phyloP scores from a whole-genome alignment of 805 yeast species.

The Barnettozyma californica region DNA sequence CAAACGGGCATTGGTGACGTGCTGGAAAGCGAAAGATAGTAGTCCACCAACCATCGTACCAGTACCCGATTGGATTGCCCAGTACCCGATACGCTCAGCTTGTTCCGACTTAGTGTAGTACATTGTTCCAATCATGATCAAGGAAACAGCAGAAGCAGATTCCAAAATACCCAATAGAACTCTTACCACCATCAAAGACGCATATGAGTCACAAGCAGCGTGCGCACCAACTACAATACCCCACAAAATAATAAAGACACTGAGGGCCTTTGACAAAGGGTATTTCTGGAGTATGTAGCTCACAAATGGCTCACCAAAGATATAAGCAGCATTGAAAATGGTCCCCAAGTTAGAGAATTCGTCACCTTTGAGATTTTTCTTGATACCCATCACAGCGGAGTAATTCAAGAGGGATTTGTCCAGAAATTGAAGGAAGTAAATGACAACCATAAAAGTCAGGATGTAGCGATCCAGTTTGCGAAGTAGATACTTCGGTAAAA shows the following conservation, averaged over 20 bases:
- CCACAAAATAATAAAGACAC: constrained; percentile 41
- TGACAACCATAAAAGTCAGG: constrained; percentile 34
- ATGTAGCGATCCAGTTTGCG: constrained; percentile 16
- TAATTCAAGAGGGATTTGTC: constrained; percentile 52
- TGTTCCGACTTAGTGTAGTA: constrained; percentile 51
- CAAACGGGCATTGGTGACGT: constrained; percentile 34
- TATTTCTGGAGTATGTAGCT: constrained; percentile 41
- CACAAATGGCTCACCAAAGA: constrained; percentile 44
- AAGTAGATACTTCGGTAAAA: constrained; percentile 2
- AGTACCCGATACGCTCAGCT: constrained; percentile 43
- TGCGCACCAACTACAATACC: constrained; percentile 43
- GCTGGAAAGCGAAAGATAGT: constrained; percentile 46
- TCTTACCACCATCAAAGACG: constrained; percentile 46
- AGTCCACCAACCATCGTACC: constrained; percentile 39
- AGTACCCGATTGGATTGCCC: constrained; percentile 48
- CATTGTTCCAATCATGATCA: constrained; percentile 51
- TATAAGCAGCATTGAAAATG: constrained; percentile 44
- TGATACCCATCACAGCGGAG: constrained; percentile 61
- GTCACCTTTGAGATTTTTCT: constrained; percentile 37
- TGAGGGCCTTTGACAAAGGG: constrained; percentile 47
- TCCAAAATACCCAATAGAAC: constrained; percentile 47
- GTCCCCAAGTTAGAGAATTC: constrained; percentile 47
- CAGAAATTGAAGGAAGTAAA: constrained; percentile 49
- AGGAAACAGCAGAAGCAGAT: constrained; percentile 45
- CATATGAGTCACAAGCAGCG: constrained; percentile 43